phyloP scores from a whole-genome alignment of 1,284 basidiomycete genomes.

The Trichosporon faecale region DNA sequence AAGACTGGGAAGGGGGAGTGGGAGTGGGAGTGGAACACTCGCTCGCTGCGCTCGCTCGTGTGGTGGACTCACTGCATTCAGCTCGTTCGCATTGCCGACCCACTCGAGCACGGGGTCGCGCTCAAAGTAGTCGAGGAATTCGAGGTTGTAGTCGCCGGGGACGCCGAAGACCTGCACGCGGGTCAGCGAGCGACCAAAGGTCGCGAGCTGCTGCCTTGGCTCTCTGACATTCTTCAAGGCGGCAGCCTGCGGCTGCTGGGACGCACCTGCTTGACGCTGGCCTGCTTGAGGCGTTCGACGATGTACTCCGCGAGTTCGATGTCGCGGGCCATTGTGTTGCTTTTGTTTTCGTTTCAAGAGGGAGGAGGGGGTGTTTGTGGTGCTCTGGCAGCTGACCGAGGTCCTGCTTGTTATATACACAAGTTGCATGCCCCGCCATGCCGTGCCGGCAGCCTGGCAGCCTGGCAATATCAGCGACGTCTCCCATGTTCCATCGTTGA shows the following conservation, averaged over 20 bases:
- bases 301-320: conserved; percentile 58
- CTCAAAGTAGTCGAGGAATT: conserved; percentile 73
- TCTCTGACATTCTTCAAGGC: too few relatives aligned
- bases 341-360: not conserved
- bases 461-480: not conserved
- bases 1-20: too few relatives aligned
- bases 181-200: not conserved
- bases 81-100: conserved; percentile 89
- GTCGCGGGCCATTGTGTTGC: conserved; percentile 5
- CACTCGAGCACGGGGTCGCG: conserved; percentile 75
- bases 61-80: conserved; percentile 60
- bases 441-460: too few relatives aligned
- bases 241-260: not conserved
- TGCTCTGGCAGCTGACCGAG: not conserved
- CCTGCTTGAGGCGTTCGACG: conserved; percentile 60
- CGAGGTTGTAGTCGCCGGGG: conserved; percentile 90
- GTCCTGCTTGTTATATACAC: not conserved
- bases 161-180: conserved; percentile 69
- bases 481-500: not conserved
- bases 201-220: too few relatives aligned
- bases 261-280: conserved; percentile 47
- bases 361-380: not conserved
- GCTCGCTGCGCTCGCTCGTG: not conserved
- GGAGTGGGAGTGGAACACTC: too few relatives aligned
- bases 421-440: not conserved